phyloP scores from a whole-genome alignment of 768 basidiomycete species.

The Pulveroboletus ravenelii region DNA sequence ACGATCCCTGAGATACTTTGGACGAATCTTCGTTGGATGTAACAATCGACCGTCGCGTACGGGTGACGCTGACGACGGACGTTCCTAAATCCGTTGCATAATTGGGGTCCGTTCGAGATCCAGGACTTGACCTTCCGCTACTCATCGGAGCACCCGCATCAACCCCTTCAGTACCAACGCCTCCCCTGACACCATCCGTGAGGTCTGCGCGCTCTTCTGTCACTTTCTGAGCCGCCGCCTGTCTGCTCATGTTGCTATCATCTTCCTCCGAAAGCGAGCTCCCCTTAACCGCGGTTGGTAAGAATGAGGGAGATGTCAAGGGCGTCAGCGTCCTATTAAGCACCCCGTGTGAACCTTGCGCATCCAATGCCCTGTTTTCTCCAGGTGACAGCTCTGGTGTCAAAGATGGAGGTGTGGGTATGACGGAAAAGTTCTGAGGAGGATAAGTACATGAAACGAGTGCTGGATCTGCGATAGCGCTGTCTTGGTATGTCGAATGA shows the following conservation, averaged over 20 bases:
- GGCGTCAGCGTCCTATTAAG: background rate
- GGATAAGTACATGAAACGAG: background rate
- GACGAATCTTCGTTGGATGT: background rate
- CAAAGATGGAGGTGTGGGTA: conserved; percentile 3
- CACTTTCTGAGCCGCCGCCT: background rate
- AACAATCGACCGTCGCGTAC: background rate
- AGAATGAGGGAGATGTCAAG: conserved; percentile 4
- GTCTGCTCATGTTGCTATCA: background rate
- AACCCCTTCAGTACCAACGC: background rate
- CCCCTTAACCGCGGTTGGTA: background rate
- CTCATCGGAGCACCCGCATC: background rate
- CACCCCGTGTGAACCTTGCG: background rate
- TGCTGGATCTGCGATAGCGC: background rate
- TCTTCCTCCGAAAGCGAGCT: background rate
- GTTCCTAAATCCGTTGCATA: background rate
- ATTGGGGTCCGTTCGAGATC: background rate
- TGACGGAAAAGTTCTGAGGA: background rate
- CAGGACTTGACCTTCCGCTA: background rate
- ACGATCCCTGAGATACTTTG: background rate
- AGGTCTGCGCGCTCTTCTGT: background rate
- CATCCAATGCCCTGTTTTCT: background rate
- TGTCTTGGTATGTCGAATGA: background rate
- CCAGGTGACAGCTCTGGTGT: background rate
- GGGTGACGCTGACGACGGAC: background rate
- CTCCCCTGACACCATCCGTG: background rate